phyloP scores from a whole-genome alignment of 495 filamentous ascomycete species.

The Annulohypoxylon bovei region DNA sequence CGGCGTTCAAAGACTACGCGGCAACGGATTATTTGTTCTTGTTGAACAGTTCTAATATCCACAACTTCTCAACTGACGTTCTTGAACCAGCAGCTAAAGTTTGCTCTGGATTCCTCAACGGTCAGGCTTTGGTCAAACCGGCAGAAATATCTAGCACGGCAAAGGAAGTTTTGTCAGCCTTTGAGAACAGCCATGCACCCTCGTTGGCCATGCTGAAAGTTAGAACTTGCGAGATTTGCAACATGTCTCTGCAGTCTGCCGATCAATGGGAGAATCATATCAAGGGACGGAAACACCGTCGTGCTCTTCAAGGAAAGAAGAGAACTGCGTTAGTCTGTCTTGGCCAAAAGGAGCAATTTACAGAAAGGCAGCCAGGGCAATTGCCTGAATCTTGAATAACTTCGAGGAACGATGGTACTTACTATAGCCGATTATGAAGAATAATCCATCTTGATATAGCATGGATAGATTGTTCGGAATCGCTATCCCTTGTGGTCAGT shows the following conservation, averaged over 20 bases:
- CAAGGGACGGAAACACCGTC: constrained; percentile 68
- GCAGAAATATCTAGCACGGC: constrained; percentile 68
- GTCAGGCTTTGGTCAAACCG: constrained; percentile 66
- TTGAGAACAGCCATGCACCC: constrained; percentile 60
- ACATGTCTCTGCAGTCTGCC: constrained; percentile 72
- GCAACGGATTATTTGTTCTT: constrained; percentile 70
- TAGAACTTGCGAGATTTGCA: constrained; percentile 76
- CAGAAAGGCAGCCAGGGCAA: not conserved
- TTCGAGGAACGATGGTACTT: not conserved
- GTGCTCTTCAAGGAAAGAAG: constrained; percentile 43
- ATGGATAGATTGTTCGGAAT: not conserved
- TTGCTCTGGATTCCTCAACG: constrained; percentile 66
- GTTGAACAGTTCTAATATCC: constrained; percentile 75
- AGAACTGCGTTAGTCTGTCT: constrained; percentile 42
- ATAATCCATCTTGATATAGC: not conserved
- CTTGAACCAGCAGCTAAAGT: constrained; percentile 69
- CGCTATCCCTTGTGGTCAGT: not conserved
- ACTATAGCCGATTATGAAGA: not conserved
- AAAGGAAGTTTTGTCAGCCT: constrained; percentile 61
- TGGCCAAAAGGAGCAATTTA: not conserved
- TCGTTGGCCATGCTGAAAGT: constrained; percentile 60
- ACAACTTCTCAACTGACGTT: constrained; percentile 67
- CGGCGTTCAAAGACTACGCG: constrained; percentile 64
- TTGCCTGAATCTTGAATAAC: not conserved
- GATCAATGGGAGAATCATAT: constrained; percentile 81